Percentiles rank a stretch among this genome's conserved stretches.
phyloP scores from a whole-genome alignment of 23 red algal genomes.

The Cyanidiococcus yangmingshanensis region DNA sequence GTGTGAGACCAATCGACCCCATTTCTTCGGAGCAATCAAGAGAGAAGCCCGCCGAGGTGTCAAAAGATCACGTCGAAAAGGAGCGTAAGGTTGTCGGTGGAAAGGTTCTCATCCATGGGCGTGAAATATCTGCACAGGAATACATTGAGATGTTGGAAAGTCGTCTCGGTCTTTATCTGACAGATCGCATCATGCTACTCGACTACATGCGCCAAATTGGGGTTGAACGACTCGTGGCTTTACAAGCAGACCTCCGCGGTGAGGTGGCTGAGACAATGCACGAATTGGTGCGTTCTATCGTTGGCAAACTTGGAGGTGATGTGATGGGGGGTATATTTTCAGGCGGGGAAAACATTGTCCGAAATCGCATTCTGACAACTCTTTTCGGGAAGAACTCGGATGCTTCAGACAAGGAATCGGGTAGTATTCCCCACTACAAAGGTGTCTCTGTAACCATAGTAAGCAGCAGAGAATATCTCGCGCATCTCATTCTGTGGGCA shows the following conservation, averaged over 20 bases:
- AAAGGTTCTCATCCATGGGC: conserved; percentile 14
- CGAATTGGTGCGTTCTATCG: neutral
- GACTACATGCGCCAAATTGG: conserved; percentile 7
- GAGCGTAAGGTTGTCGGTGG: conserved; percentile 4
- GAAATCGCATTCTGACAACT: neutral
- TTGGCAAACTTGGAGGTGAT: neutral
- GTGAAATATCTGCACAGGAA: conserved; percentile 5
- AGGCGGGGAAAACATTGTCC: neutral
- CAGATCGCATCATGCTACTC: conserved; percentile 15
- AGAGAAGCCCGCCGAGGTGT: neutral
- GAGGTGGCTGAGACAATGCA: conserved; percentile 7
- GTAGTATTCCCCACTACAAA: neutral
- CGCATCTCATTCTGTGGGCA: neutral
- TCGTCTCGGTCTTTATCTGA: neutral
- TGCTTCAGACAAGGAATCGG: neutral
- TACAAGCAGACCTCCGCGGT: neutral
- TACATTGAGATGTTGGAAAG: conserved; percentile 18
- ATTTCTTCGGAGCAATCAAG: neutral
- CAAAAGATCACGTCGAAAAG: neutral
- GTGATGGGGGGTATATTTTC: neutral
- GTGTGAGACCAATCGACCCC: neutral
- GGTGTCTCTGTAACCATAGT: neutral
- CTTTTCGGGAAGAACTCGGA: neutral
- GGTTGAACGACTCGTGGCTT: neutral
- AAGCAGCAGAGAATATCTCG: neutral